These are phyloP conservation scores for Vitis rotundifolia DNA, from an alignment of 164 flowering plant genomes.

Conservation along the genomic window DNA sequence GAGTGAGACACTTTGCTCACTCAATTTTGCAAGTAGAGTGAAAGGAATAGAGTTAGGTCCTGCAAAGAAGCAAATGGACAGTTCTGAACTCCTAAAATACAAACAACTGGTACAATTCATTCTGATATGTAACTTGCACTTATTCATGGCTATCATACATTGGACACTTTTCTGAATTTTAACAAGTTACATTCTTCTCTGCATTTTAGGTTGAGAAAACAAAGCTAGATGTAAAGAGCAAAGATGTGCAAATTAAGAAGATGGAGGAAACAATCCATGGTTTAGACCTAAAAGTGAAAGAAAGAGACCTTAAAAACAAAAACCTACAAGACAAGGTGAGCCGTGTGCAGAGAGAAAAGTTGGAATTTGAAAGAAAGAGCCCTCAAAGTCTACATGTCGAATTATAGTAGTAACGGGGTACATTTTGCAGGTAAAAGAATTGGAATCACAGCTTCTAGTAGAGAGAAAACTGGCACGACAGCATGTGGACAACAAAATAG, in stretches of 20 bases:
- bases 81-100: conserved; percentile 59
- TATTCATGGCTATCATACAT: neutral
- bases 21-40: conserved; percentile 96
- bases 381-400: too few species aligned
- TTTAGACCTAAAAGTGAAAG: conserved; percentile 68
- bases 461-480: conserved; percentile 92
- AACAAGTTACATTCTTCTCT: neutral
- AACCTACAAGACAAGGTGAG: conserved; percentile 83
- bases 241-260: conserved; percentile 70
- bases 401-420: neutral
- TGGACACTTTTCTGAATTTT: neutral
- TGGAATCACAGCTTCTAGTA: conserved; percentile 78
- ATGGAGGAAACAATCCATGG: conserved; percentile 77
- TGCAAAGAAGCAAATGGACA: conserved; percentile 83
- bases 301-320: conserved; percentile 68
- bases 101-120: conserved; percentile 70
- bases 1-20: conserved; percentile 89
- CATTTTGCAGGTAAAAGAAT: conserved; percentile 74
- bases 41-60: conserved; percentile 95
- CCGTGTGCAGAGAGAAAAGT: neutral
- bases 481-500: conserved; percentile 81
- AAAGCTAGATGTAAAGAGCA: conserved; percentile 76
- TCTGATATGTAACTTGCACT: conserved; percentile 4
- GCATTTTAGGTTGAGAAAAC: conserved; percentile 64
- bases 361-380: too few species aligned